These are phyloP conservation scores for Sporothrix curviconia DNA, from an alignment of 2,329 filamentous ascomycete genomes.

Conservation along the genomic window DNA sequence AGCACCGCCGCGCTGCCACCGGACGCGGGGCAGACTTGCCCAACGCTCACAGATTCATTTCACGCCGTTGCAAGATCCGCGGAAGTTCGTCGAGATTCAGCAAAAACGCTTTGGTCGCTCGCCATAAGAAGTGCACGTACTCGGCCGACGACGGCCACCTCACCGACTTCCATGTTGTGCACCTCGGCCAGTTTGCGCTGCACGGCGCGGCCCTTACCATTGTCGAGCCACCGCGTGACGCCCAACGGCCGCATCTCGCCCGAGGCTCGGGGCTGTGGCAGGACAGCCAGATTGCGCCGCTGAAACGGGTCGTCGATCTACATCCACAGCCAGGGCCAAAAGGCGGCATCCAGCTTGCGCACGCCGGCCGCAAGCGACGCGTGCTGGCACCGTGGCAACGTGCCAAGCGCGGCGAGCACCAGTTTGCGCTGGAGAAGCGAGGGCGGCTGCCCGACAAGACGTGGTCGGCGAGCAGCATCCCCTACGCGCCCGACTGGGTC, in stretches of 20 bases:
- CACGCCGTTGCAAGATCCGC: conserved; percentile 49
- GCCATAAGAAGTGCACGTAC: conserved; percentile 59
- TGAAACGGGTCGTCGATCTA: conserved; percentile 70
- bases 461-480: conserved; percentile 43
- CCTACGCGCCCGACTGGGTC: conserved; percentile 57
- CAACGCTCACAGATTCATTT: too few relatives aligned
- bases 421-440: conserved; percentile 46
- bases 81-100: conserved; percentile 43
- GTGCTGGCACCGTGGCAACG: conserved; percentile 53
- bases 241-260: conserved; percentile 78
- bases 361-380: conserved; percentile 67
- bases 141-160: conserved; percentile 57
- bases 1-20: too few relatives aligned
- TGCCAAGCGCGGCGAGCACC: conserved; percentile 44
- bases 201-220: conserved; percentile 68
- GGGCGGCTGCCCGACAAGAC: conserved; percentile 52
- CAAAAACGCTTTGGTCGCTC: conserved; percentile 53
- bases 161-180: conserved; percentile 75
- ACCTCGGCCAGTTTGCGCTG: conserved; percentile 70
- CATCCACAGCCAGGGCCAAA: conserved; percentile 69
- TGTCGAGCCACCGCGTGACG: conserved; percentile 71
- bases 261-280: conserved; percentile 72
- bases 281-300: conserved; percentile 69
- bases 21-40: too few relatives aligned
- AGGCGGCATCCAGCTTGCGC: conserved; percentile 72